phyloP scores from a whole-genome alignment of 306 rosid genomes.

The Oxytropis ochrocephala region DNA sequence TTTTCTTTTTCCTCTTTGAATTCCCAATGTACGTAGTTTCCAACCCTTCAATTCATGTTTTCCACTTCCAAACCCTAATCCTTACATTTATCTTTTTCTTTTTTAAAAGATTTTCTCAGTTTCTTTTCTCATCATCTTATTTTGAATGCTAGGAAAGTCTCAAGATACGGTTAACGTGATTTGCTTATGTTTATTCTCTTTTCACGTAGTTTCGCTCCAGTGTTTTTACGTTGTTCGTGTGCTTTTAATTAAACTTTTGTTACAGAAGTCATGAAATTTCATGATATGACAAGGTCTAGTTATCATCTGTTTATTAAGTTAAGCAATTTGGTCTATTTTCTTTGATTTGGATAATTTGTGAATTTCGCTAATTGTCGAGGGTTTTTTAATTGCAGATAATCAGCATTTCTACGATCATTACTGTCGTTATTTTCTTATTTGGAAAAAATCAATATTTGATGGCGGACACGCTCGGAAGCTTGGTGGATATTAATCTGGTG shows the following conservation, averaged over 20 bases:
- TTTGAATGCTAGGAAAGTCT: neutral
- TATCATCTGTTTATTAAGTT: neutral
- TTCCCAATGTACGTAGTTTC: neutral
- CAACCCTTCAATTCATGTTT: neutral
- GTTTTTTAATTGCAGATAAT: neutral
- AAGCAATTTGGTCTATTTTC: neutral
- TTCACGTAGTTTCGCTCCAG: neutral
- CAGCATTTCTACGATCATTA: neutral
- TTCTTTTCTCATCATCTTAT: neutral
- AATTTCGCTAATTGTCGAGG: neutral
- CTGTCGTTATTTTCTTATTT: neutral
- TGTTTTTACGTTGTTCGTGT: neutral
- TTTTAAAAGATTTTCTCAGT: neutral
- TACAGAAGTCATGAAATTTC: neutral
- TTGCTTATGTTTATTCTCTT: neutral
- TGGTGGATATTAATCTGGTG: neutral
- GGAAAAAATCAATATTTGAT: neutral
- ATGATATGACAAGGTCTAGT: neutral
- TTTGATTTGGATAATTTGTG: neutral
- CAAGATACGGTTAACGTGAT: neutral
- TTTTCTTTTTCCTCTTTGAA: neutral
- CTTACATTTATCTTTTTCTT: neutral
- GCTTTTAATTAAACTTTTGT: neutral
- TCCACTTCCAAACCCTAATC: conserved; percentile 6
- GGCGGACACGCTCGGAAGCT: neutral